Conservation (phyloP, 768 basidiomycete species). For the Pisolithus marmoratus region DNA sequence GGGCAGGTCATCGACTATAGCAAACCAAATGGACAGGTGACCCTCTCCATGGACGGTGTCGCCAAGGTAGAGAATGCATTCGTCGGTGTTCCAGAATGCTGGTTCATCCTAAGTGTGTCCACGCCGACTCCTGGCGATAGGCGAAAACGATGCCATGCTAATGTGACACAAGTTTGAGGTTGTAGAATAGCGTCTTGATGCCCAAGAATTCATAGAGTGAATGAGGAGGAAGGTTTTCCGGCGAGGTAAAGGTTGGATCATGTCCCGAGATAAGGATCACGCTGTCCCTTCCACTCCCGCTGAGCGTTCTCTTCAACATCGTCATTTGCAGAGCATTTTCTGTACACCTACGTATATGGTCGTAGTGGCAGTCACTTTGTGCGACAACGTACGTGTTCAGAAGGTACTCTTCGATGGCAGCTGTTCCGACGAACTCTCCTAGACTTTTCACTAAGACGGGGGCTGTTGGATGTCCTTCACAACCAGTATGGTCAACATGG, state of each 20-base stretch:
- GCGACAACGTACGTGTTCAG: conserved; percentile 30
- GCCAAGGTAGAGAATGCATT: conserved; percentile 52
- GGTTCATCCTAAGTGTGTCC: conserved; percentile 57
- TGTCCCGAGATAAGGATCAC: conserved; percentile 43
- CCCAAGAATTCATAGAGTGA: conserved; percentile 30
- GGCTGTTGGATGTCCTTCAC: conserved; percentile 40
- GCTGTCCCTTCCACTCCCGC: neutral
- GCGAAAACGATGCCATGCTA: neutral
- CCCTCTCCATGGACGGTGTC: conserved; percentile 29
- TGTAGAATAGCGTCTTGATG: conserved; percentile 36
- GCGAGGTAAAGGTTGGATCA: conserved; percentile 5
- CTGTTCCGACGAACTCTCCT: conserved; percentile 45
- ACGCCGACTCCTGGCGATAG: conserved; percentile 34
- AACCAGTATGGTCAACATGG: conserved; percentile 47
- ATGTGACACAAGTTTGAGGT: conserved; percentile 19
- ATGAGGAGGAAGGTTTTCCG: conserved; percentile 15
- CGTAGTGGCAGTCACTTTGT: no score
- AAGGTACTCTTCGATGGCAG: conserved; percentile 35
- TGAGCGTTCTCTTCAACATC: neutral
- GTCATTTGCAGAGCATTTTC: neutral
- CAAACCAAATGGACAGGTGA: neutral
- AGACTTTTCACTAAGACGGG: conserved; percentile 27
- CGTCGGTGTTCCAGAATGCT: conserved; percentile 45
- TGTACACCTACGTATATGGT: no score
- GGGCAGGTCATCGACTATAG: neutral